phyloP scores from a whole-genome alignment of 805 yeast genomes.

The Candida sithepensis region DNA sequence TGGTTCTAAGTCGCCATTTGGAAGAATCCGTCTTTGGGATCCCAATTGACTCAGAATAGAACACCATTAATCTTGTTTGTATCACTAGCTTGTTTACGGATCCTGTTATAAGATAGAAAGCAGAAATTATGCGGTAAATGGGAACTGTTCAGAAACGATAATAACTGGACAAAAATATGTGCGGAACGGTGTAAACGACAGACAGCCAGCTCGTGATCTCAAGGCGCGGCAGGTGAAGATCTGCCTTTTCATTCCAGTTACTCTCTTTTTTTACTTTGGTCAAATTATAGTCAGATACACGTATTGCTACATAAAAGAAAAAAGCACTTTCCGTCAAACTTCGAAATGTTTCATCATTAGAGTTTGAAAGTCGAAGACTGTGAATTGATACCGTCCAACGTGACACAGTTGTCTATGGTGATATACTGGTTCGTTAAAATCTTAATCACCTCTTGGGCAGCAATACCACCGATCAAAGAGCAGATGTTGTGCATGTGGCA shows the following conservation, averaged over 20 bases:
- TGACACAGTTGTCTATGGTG: slow-evolving; percentile 66
- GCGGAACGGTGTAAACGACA: not conserved
- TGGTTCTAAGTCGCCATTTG: slow-evolving; percentile 73
- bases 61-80: slow-evolving; percentile 7
- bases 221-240: too few species aligned
- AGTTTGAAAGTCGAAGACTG: slow-evolving; percentile 34
- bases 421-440: slow-evolving; percentile 72
- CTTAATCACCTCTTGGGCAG: slow-evolving; percentile 81
- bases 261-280: too few species aligned
- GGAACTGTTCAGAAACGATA: too few species aligned
- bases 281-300: too few species aligned
- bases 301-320: too few species aligned
- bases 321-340: too few species aligned
- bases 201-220: too few species aligned
- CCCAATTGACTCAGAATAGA: slow-evolving; percentile 69
- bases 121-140: too few species aligned
- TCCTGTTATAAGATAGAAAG: too few species aligned
- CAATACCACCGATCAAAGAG: slow-evolving; percentile 79
- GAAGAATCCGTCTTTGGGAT: slow-evolving; percentile 63
- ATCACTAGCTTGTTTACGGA: too few species aligned
- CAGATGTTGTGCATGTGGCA: slow-evolving; percentile 53
- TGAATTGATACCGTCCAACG: slow-evolving; percentile 70
- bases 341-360: not conserved
- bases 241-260: too few species aligned
- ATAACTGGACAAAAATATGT: too few species aligned